A percentile compares a stretch with the other conserved stretches of the same genome.
Evolutionary conservation across 371 early-diverging fungal species (phyloP).

Genomic region (Gilbertella persicaria): DNA sequence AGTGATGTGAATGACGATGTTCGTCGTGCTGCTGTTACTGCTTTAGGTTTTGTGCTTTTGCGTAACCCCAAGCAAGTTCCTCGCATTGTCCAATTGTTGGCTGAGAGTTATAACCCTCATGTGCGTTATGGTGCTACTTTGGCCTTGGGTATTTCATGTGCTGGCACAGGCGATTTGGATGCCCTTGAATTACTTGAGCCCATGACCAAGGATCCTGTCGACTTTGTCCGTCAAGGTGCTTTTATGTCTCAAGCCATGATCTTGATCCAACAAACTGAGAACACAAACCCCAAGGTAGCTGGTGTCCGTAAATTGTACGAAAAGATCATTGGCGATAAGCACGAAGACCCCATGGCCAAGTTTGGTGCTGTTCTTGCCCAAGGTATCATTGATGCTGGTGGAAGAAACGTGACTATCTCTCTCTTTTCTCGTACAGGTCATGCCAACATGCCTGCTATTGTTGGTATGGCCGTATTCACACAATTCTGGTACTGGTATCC

Average conservation of each 20-base stretch:
- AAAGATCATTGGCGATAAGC: conserved; percentile 89
- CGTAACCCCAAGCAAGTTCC: conserved; percentile 93
- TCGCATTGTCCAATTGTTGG: conserved; percentile 93
- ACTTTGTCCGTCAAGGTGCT: conserved; percentile 99
- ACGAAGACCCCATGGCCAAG: conserved; percentile 92
- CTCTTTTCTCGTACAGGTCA: conserved; percentile 89
- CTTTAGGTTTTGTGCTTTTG: conserved; percentile 95
- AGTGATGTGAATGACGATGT: conserved; percentile 99
- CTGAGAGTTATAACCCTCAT: conserved; percentile 98
- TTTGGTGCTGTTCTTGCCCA: conserved; percentile 98
- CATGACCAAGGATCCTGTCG: conserved; percentile 96
- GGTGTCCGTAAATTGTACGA: conserved; percentile 86
- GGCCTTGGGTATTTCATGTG: conserved; percentile 97
- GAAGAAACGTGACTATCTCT: conserved; percentile 95
- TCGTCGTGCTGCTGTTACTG: conserved; percentile 96
- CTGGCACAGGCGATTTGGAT: conserved; percentile 92
- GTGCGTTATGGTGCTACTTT: conserved; percentile 98
- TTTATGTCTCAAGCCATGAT: conserved; percentile 98
- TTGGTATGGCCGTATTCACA: conserved; percentile 95
- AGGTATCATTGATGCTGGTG: conserved; percentile 98
- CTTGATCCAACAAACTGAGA: conserved; percentile 94
- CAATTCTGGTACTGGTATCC: conserved; percentile 99
- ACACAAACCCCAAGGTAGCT: conserved; percentile 75
- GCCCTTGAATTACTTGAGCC: conserved; percentile 97
- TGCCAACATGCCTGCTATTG: conserved; percentile 91